Conservation (phyloP, 371 early-diverging fungal species). For the Mucor piriformis region DNA sequence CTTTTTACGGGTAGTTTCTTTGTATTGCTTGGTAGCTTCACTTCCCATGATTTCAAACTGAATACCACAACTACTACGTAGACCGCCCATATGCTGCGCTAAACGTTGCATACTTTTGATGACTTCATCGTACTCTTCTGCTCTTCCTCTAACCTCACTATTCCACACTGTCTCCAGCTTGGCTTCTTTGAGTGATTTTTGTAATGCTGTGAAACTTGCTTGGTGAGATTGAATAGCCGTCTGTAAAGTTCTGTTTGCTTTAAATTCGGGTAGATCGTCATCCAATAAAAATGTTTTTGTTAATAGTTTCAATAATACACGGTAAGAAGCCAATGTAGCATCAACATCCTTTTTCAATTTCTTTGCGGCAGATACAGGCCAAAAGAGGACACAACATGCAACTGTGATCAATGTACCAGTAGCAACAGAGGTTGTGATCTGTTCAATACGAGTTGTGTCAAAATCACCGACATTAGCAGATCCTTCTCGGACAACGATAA, state of each 20-base stretch:
- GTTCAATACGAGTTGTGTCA: conserved; percentile 55
- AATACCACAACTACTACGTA: conserved; percentile 68
- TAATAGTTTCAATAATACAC: conserved; percentile 56
- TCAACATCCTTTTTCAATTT: conserved; percentile 64
- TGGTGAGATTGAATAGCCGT: conserved; percentile 66
- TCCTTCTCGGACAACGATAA: conserved; percentile 56
- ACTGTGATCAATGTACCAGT: conserved; percentile 62
- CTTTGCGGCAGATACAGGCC: conserved; percentile 65
- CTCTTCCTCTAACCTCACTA: conserved; percentile 47
- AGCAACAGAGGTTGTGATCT: conserved; percentile 59
- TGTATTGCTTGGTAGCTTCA: conserved; percentile 23
- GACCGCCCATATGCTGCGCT: conserved; percentile 69
- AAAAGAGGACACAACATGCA: conserved; percentile 56
- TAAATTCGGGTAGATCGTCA: conserved; percentile 57
- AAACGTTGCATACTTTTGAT: conserved; percentile 59
- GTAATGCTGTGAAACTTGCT: conserved; percentile 63
- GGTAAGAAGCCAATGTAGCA: conserved; percentile 57
- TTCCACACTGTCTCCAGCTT: conserved; percentile 64
- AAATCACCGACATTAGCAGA: conserved; percentile 56
- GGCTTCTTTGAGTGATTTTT: conserved; percentile 64
- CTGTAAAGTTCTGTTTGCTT: conserved; percentile 53
- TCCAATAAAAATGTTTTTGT: conserved; percentile 74
- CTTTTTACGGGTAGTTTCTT: conserved; percentile 13
- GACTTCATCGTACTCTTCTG: conserved; percentile 44
- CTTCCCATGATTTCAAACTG: conserved; percentile 65